Percentiles rank a stretch among this genome's conserved stretches.
Conservation (phyloP, 2,329 filamentous ascomycete genomes). For the Talaromyces sp. region DNA sequence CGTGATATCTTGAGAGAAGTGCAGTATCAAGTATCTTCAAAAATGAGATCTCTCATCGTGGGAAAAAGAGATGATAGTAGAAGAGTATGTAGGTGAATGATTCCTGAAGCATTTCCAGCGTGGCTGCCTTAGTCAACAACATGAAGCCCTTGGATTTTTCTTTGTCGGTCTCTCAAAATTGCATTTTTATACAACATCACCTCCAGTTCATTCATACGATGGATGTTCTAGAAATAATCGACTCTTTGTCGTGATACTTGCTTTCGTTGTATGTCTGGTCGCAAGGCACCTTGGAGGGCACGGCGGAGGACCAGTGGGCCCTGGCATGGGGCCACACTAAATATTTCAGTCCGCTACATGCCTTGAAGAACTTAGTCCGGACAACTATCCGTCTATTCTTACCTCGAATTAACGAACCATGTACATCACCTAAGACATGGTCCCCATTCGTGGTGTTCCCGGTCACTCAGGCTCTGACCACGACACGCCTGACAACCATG, state of each 20-base stretch:
- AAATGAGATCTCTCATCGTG: too few relatives aligned
- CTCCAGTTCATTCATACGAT: background rate
- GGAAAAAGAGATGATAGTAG: too few relatives aligned
- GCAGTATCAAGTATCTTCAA: too few relatives aligned
- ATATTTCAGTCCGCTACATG: background rate
- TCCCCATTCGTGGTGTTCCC: background rate
- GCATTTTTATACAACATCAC: constrained; percentile 18
- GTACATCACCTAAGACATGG: constrained; percentile 1
- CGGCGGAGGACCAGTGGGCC: background rate
- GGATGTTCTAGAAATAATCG: constrained; percentile 6
- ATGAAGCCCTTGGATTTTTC: too few relatives aligned
- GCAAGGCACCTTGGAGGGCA: background rate
- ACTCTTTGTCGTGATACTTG: background rate
- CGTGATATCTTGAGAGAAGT: too few relatives aligned
- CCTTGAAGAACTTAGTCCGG: background rate
- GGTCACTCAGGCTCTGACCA: background rate
- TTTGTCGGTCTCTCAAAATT: constrained; percentile 16
- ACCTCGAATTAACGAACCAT: background rate
- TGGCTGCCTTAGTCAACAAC: too few relatives aligned
- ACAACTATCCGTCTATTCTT: background rate
- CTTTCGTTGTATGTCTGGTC: constrained; percentile 5
- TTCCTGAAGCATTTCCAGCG: too few relatives aligned
- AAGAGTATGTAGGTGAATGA: too few relatives aligned
- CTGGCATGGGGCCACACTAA: background rate
- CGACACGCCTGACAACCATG: background rate